Base-by-base conservation (phyloP, 2,329 filamentous ascomycete genomes). In the Apiospora hydei region DNA sequence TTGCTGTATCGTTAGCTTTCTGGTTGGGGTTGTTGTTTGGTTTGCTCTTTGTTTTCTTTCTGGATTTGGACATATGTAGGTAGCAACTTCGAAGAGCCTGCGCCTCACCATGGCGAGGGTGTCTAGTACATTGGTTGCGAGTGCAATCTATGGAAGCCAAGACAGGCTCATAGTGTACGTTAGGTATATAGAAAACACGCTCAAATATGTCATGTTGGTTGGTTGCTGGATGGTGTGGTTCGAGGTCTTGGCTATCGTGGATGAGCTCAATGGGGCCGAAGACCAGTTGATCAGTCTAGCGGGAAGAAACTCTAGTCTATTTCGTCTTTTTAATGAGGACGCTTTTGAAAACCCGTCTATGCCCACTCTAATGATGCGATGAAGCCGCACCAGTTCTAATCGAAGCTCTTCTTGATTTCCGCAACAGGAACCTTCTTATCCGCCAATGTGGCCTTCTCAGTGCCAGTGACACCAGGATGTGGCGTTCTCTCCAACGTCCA, bases 401-500 rank as follows among this genome's bases (percentile, higher is more conserved):
- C 57, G 18, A 64, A 41, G 21, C 18, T 41, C n/a, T 64, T 21
- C 57, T 64, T 64, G 57, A 64, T 64, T 21, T 64, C 57, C n/a
- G 30, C 57, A 16, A 89, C 68, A 2, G 83, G 73, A 24, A 89
- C 84, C 26, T 82, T 80, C 72, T 83, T 81, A 67, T 89, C 84
- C 30, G 79, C 79, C 66, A 90, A 73, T 34, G 66, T 74, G 3
- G 82, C 79, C 77, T 82, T 84, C 4, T 67, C 78, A 14, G 76
- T 81, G 3, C 75, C 77, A 0, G 76, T 16, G 8, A 38, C 75
- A 0, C 77, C 79, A 0, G 81, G 77, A 4, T 81, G 78, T 2
- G 80, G 75, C 6, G 76, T 78, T 69, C 87, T 82, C 76, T 83
- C 80, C 38, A 89, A 80, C 5, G 87, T 89, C 87, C 88, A 92